Conservation (phyloP, 768 basidiomycete species). For the Mycena rebaudengoi region DNA sequence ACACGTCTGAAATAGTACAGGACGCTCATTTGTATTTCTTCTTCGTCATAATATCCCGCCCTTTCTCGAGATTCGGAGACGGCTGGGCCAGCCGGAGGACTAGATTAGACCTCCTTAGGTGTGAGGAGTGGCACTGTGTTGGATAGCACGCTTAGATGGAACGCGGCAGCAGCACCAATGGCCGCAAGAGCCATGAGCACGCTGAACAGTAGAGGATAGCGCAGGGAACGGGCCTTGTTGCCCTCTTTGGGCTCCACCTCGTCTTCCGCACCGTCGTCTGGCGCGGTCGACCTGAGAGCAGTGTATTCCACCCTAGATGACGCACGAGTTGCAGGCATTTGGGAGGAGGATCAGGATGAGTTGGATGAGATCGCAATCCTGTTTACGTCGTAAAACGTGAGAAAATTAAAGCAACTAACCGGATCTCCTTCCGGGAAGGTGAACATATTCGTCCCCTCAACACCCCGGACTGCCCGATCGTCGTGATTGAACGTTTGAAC, state of each 20-base stretch:
- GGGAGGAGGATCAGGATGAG: no score
- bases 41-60: constrained; percentile 6
- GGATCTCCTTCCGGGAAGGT: no score
- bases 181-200: not conserved
- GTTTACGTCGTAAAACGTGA: no score
- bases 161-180: not conserved
- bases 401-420: no score
- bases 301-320: not conserved
- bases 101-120: constrained; percentile 3
- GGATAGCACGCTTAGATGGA: constrained; percentile 12
- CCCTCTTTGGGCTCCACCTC: not conserved
- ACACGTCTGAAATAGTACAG: not conserved
- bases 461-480: not conserved
- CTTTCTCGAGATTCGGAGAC: constrained; percentile 14
- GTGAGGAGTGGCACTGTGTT: not conserved
- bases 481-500: not conserved
- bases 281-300: not conserved
- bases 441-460: not conserved
- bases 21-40: constrained; percentile 7
- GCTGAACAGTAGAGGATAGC: not conserved
- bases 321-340: not conserved
- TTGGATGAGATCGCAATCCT: no score
- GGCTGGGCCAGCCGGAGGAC: not conserved
- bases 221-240: not conserved
- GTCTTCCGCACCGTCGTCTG: not conserved